Conservation (phyloP, 2,329 filamentous ascomycete genomes). For the Fusarium xylarioides region DNA sequence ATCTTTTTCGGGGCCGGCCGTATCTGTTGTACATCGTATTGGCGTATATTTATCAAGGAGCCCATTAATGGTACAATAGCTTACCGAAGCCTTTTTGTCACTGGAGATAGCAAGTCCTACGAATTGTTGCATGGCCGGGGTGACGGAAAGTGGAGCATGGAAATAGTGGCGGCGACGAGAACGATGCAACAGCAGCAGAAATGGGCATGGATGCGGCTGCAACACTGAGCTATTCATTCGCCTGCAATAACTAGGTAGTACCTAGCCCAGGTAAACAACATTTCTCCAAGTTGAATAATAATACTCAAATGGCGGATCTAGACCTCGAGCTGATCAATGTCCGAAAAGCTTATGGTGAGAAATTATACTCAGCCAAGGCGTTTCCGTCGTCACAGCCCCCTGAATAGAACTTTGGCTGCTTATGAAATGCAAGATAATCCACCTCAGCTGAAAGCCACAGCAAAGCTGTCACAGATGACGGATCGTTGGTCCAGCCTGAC, state of each 20-base stretch:
- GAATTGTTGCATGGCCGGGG: conserved; percentile 1
- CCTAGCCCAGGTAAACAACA: not conserved
- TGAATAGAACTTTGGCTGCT: conserved; percentile 18
- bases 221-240: not conserved
- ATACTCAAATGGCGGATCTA: not conserved
- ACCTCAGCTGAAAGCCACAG: conserved; percentile 33
- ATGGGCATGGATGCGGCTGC: not conserved
- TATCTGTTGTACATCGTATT: conserved; percentile 11
- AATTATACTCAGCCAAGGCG: conserved; percentile 20
- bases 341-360: conserved; percentile 2
- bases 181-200: not conserved
- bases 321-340: not conserved
- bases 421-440: conserved; percentile 13
- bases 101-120: not conserved
- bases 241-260: not conserved
- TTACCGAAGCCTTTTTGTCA: not conserved
- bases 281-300: not conserved
- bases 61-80: accelerated
- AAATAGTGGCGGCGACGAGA: conserved; percentile 23
- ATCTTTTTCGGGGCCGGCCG: conserved; percentile 34
- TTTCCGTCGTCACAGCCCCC: conserved; percentile 16
- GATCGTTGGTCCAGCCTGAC: conserved; percentile 6
- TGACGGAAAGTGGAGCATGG: conserved; percentile 24
- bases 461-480: conserved; percentile 23
- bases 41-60: not conserved